Evolutionary conservation across 306 rosid genomes (phyloP).

Genomic region (Castanea crenata): DNA sequence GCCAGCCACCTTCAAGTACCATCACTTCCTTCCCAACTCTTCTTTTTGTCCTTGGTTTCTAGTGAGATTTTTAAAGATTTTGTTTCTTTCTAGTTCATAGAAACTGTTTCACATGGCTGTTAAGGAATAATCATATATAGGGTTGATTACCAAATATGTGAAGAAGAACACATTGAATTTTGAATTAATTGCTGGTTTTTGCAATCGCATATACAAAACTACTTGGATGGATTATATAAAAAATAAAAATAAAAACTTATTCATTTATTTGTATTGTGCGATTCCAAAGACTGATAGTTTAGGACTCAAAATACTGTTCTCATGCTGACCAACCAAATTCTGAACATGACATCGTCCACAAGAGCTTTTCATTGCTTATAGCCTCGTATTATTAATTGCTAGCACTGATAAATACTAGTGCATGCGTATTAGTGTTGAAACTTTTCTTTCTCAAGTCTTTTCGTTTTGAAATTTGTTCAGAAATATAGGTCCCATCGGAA

Average conservation of each 20-base stretch:
- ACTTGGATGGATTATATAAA: neutral
- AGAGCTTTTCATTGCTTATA: neutral
- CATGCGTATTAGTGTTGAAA: neutral
- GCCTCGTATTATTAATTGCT: neutral
- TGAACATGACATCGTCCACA: neutral
- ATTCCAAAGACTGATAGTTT: too few species aligned
- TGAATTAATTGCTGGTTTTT: neutral
- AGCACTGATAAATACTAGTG: neutral
- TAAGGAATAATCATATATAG: neutral
- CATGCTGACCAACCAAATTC: neutral
- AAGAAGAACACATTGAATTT: neutral
- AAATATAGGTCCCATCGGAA: slow-evolving; percentile 88
- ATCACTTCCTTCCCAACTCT: neutral
- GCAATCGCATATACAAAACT: neutral
- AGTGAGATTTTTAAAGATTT: neutral
- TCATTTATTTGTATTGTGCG: too few species aligned
- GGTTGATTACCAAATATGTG: neutral
- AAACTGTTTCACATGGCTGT: neutral
- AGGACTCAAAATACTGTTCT: neutral
- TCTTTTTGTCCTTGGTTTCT: neutral
- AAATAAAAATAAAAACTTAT: neutral
- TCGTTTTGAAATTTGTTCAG: slow-evolving; percentile 33
- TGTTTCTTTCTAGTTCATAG: neutral
- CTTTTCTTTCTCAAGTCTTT: neutral
- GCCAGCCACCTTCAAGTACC: slow-evolving; percentile 96